Percentiles rank a stretch among this genome's conserved stretches.
Conservation (phyloP, 1,284 basidiomycete species). For the Ganoderma lucidum region DNA sequence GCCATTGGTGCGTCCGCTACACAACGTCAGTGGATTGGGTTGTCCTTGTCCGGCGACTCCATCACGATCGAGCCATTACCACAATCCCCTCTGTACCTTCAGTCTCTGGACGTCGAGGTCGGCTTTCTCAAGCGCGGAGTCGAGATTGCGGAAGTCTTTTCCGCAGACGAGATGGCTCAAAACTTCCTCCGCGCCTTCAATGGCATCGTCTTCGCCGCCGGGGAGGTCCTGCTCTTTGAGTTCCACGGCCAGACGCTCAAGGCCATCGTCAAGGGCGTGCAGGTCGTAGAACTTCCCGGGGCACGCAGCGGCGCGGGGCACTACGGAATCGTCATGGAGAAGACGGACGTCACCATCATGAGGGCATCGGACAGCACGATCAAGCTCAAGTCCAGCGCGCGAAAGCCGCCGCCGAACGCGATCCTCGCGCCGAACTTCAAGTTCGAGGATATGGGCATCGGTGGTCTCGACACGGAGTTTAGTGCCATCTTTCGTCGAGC, state of each 20-base stretch:
- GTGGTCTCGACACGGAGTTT: conserved; percentile 96
- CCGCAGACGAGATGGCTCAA: conserved; percentile 85
- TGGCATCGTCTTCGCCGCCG: conserved; percentile 74
- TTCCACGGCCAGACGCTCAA: conserved; percentile 91
- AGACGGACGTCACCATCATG: conserved; percentile 90
- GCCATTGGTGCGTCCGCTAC: conserved; percentile 72
- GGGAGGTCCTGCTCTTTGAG: conserved; percentile 88
- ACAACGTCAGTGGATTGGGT: conserved; percentile 87
- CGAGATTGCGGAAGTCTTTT: conserved; percentile 78
- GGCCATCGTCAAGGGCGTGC: conserved; percentile 73
- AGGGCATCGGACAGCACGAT: conserved; percentile 86
- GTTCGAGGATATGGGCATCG: conserved; percentile 99
- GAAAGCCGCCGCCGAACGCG: conserved; percentile 92
- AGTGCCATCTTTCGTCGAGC: conserved; percentile 98
- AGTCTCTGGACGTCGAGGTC: conserved; percentile 82
- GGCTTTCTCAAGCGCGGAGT: conserved; percentile 73
- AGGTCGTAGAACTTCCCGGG: conserved; percentile 74
- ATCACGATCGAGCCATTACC: conserved; percentile 77
- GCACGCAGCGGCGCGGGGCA: conserved; percentile 53
- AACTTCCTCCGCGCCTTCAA: conserved; percentile 76
- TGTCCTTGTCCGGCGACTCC: conserved; percentile 80
- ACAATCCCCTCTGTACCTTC: conserved; percentile 73
- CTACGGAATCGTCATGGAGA: conserved; percentile 88
- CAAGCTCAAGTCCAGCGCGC: conserved; percentile 93
- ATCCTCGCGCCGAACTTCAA: conserved; percentile 99